Evolutionary conservation across 768 basidiomycete genomes (phyloP), one percentile per base, ranked within the genome.

Genomic region (Trametes villosa): DNA sequence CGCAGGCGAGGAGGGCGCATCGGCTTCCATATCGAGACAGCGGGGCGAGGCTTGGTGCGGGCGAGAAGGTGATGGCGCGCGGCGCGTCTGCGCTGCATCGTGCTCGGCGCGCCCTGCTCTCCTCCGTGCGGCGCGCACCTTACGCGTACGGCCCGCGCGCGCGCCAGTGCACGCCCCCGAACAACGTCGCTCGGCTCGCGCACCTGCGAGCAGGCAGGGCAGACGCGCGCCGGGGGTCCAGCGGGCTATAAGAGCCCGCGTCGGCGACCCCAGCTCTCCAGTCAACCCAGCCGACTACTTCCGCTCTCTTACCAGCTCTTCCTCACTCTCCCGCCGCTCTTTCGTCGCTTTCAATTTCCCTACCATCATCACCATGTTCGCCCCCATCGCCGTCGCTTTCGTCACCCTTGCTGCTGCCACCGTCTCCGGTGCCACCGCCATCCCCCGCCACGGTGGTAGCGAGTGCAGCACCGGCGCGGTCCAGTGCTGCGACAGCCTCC

Each of bases 401-500:
- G 36, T 38, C 36, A 18, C 36, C 36, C 36, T 38, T 38, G 36
- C 36, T 38, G 36, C 60, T 41, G 57, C 52, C 52, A 22, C 46
- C 44, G 26, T 48, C 22, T 52, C 40, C 30, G 53, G 24, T 29
- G 57, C 57, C 44, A 20, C 54, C 27, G 41, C 34, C 33, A 26
- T 55, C 36, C 41, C 45, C 20, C 59, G 53, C 11, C 29, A 29
- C 46, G 18, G 1, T 4, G 24, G 17, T 26, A 48, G 20, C 24
- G 8, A 12, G 29, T 64, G 63, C 63, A 49, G 55, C 53, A 60
- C 58, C 48, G 63, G 58, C 26, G 9, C 48, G 36, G 12, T 60
- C 27, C 53, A 56, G 54, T 64, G 63, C 58, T 64, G 63, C 49
- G 20, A 64, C 31, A 24, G 8, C 27, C 12, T 44, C 27, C 9